Base-by-base conservation (phyloP, 371 early-diverging fungal genomes). In the Conidiobolus incongruus region DNA sequence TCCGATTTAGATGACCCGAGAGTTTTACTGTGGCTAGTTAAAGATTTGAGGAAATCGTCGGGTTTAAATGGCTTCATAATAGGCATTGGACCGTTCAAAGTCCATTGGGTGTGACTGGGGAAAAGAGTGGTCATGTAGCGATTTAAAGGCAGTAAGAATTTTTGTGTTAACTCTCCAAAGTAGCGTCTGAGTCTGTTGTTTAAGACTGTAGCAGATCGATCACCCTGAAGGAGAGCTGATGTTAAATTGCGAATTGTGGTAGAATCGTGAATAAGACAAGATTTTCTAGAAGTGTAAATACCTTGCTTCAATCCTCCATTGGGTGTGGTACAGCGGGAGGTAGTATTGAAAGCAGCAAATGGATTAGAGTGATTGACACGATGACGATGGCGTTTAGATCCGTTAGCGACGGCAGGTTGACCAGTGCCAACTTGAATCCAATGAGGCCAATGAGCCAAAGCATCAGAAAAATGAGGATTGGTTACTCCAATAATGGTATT, bases 131-230 rank as follows among this genome's bases (percentile, higher is more conserved):
- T 75, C 58, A 89, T 89, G 55, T 92, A 84, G 30, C 87, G 71
- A 54, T 90, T 82, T 33, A 96, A 59, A n/a, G 96, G 96, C 16
- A 77, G 84, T 48, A 96, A 54, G 52, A 96, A 92, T 55, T 80
- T 70, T 44, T 86, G 90, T 0, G 94, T 88, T 29, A 96, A 58
- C 35, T 88, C 89, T 5, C 80, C 69, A 68, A 93, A 93, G 55
- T 96, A 80, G 40, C 88, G 63, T 30, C 94, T 66, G 32, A 96
- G 58, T 47, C 75, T 74, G 54, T 96, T 91, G 60, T 92, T 83
- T 29, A 92, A 56, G 22, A 74, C 51, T 65, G 77, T 66, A 60
- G 65, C 68, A 42, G 75, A 62, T 16, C 68, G 66, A 41, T 73
- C 64, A 15, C 78, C 73, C 36, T 68, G 60, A 7, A 79, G 66